Evolutionary conservation across 1,139 yeast genomes (phyloP).

Genomic region (Scheffersomyces stambukii): DNA sequence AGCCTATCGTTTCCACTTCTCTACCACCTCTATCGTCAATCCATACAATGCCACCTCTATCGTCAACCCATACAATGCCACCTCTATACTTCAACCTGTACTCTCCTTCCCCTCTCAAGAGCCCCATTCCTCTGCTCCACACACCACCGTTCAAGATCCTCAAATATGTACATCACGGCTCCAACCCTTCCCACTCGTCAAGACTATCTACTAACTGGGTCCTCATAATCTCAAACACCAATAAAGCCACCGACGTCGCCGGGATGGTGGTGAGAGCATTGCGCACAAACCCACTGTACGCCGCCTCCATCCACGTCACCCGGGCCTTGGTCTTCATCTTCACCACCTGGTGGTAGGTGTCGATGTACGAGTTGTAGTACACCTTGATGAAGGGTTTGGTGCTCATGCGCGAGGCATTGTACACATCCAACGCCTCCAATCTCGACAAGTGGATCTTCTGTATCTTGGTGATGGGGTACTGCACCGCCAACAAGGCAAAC

Average conservation of each 20-base stretch:
- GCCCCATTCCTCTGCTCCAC: too few relatives aligned
- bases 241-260: slow-evolving; percentile 79
- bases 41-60: too few relatives aligned
- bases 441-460: slow-evolving; percentile 79
- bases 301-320: slow-evolving; percentile 58
- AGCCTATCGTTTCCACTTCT: too few relatives aligned
- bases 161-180: too few relatives aligned
- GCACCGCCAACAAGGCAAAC: slow-evolving; percentile 66
- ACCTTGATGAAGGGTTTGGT: slow-evolving; percentile 40
- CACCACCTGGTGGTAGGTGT: slow-evolving; percentile 59
- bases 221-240: slow-evolving; percentile 82
- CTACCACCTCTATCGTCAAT: too few relatives aligned
- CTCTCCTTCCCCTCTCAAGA: too few relatives aligned
- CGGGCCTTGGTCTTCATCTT: slow-evolving; percentile 52
- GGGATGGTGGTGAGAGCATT: slow-evolving; percentile 79
- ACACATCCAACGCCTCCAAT: slow-evolving; percentile 74
- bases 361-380: slow-evolving; percentile 68
- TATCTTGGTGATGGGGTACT: slow-evolving; percentile 75
- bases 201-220: slow-evolving; percentile 34
- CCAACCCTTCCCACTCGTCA: slow-evolving; percentile 19
- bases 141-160: too few relatives aligned
- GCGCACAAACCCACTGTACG: slow-evolving; percentile 72
- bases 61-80: too few relatives aligned
- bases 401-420: slow-evolving; percentile 38
- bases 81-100: too few relatives aligned